Percentiles rank a stretch among this genome's conserved stretches.
Conservation (phyloP, 495 filamentous ascomycete genomes). For the Chaetomidium leptoderma region DNA sequence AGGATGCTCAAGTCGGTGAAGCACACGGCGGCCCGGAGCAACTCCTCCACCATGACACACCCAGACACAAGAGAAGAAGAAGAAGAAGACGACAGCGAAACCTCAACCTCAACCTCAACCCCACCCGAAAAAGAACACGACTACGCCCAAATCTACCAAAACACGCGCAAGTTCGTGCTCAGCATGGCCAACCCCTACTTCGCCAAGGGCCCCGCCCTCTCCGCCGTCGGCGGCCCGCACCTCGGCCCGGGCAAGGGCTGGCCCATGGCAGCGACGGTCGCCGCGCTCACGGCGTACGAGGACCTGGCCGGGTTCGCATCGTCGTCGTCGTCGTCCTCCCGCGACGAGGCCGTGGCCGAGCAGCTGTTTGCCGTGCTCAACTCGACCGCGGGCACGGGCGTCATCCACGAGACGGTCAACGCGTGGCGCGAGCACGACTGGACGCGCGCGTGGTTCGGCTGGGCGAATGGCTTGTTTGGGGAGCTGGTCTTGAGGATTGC, state of each 20-base stretch:
- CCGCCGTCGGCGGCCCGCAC: conserved; percentile 56
- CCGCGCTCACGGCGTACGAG: conserved; percentile 41
- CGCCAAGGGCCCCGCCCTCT: conserved; percentile 52
- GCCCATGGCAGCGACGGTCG: conserved; percentile 56
- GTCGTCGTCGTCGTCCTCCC: conserved; percentile 31
- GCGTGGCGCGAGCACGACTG: conserved; percentile 49
- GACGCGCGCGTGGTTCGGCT: conserved; percentile 64
- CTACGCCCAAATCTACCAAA: conserved; percentile 46
- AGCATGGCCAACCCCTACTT: conserved; percentile 56
- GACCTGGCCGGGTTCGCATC: conserved; percentile 45
- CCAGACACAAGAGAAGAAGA: not conserved
- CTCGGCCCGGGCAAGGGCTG: conserved; percentile 54
- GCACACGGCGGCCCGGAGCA: not conserved
- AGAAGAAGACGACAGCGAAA: not conserved
- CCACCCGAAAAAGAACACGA: conserved; percentile 11
- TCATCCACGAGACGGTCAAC: conserved; percentile 60
- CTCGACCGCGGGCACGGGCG: conserved; percentile 52
- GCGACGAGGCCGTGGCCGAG: conserved; percentile 24
- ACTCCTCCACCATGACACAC: not conserved
- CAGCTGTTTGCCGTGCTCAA: conserved; percentile 43
- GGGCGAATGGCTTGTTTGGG: conserved; percentile 66
- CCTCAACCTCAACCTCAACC: not conserved
- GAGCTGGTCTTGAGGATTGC: conserved; percentile 52
- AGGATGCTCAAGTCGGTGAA: conserved; percentile 17
- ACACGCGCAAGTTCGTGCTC: conserved; percentile 55